Base-by-base conservation (phyloP, 805 yeast genomes). In the Zygoascus ofunaensis region DNA sequence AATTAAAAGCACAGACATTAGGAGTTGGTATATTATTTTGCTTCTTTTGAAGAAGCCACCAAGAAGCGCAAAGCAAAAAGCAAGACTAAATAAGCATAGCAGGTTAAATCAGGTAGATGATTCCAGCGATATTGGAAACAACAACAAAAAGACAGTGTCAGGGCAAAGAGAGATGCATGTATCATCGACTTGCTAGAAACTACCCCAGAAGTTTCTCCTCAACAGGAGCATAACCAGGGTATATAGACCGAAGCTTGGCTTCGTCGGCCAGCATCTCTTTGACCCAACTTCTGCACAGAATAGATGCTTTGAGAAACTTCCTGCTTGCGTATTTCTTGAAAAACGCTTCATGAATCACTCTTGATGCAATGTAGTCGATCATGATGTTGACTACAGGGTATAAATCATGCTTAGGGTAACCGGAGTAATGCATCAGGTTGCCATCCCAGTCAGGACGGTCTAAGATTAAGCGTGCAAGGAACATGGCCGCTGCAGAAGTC, bases 241-340 rank as follows among this genome's bases (percentile, higher is more conserved):
- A 37, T 15, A 37, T 21, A 4, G n/a, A 12, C 18, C n/a, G 15
- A 18, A 24, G 17, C 20, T 37, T 26, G 18, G 30, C 15, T 12
- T 17, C 19, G 7, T 34, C 32, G 7, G 37, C 15, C 14, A 22
- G 34, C 43, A 41, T 39, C 28, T 49, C 48, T 49, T 57, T 56
- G 42, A 62, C 63, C 67, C 67, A 66, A 12, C 52, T 50, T 15
- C 65, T 57, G 34, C 66, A 57, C 15, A 58, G 45, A 17, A 62
- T 45, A 8, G 69, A 59, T 2, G 69, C 72, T 63, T 86, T 85
- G 82, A 92, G 77, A 60, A 81, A 87, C 61, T 84, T 82, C 60
- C 87, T 79, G 26, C 92, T 77, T 39, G 95, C 90, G 61, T 92
- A 92, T 66, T 92, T 92, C 60, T 83, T 85, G 70, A 87, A 87